These are phyloP conservation scores for Trichocladium antarcticum DNA, from an alignment of 495 filamentous ascomycete genomes.

Conservation along the genomic window DNA sequence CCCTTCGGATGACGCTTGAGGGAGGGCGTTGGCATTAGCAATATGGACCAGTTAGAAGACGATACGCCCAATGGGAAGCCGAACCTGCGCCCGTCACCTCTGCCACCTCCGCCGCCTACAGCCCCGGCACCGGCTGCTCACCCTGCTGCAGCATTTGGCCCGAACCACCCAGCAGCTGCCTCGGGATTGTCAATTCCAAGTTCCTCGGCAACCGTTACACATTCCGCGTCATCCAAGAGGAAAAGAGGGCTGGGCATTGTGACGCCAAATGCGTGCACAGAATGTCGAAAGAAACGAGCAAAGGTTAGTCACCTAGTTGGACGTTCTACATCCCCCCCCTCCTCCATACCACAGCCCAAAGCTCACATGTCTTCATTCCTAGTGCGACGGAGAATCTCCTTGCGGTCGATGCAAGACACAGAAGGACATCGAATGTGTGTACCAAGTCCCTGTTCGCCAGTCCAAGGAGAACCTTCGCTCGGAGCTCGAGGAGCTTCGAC, in stretches of 20 bases:
- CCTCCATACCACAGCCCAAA: no score
- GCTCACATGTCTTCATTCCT: not conserved
- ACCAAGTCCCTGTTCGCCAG: slow-evolving; percentile 44
- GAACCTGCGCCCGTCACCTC: slow-evolving; percentile 1
- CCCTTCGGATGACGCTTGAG: not conserved
- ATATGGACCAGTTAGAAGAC: slow-evolving; percentile 24
- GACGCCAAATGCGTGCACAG: slow-evolving; percentile 46
- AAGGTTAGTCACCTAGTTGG: slow-evolving; percentile 29
- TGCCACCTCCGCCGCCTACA: slow-evolving; percentile 1
- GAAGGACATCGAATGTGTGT: slow-evolving; percentile 40
- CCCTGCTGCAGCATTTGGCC: slow-evolving; percentile 1
- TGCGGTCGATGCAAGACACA: slow-evolving; percentile 41
- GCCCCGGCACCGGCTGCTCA: not conserved
- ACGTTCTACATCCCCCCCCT: no score
- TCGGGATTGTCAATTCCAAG: slow-evolving; percentile 13
- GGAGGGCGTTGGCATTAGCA: not conserved
- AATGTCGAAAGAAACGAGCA: slow-evolving; percentile 47
- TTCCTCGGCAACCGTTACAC: not conserved
- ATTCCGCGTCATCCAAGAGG: slow-evolving; percentile 29
- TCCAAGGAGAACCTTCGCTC: slow-evolving; percentile 43
- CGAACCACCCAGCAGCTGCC: slow-evolving; percentile 2
- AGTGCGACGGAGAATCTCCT: slow-evolving; percentile 45
- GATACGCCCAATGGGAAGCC: slow-evolving; percentile 4
- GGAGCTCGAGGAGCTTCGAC: slow-evolving; percentile 42
- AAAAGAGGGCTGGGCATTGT: slow-evolving; percentile 42